Evolutionary conservation across 805 yeast species (phyloP).

Genomic region (Candida broadrunensis): DNA sequence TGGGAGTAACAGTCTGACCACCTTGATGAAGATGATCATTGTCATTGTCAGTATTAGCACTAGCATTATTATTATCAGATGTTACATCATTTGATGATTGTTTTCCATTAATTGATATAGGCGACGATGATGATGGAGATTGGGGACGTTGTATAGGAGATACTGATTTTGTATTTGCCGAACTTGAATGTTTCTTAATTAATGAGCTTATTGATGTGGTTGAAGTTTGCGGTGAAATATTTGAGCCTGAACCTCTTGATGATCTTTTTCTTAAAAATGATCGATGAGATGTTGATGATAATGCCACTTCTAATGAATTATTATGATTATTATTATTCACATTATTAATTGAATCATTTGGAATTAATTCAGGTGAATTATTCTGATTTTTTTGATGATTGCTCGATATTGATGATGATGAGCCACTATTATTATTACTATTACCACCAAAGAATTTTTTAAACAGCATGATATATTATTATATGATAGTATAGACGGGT

Average conservation of each 20-base stretch:
- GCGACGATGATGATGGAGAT: neutral
- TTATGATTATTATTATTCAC: no score
- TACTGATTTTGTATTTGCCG: neutral
- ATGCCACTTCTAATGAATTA: neutral
- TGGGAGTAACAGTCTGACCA: neutral
- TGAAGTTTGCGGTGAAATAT: neutral
- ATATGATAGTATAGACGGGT: no score
- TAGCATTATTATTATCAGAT: neutral
- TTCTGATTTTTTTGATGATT: neutral
- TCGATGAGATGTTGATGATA: constrained; percentile 14
- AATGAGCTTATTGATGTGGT: neutral
- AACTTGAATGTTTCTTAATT: neutral
- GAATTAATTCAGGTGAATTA: neutral
- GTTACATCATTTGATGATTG: neutral
- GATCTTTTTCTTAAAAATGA: constrained; percentile 13
- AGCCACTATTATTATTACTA: neutral
- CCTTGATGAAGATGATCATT: neutral
- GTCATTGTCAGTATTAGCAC: neutral
- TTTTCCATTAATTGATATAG: neutral
- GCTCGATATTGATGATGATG: constrained; percentile 1
- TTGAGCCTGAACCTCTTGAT: neutral
- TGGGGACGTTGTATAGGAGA: neutral
- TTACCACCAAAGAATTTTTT: constrained; percentile 1
- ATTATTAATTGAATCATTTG: no score
- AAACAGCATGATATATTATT: constrained; percentile 3